These are phyloP conservation scores for Pseudevernia furfuracea DNA, from an alignment of 495 filamentous ascomycete genomes.

Conservation along the genomic window DNA sequence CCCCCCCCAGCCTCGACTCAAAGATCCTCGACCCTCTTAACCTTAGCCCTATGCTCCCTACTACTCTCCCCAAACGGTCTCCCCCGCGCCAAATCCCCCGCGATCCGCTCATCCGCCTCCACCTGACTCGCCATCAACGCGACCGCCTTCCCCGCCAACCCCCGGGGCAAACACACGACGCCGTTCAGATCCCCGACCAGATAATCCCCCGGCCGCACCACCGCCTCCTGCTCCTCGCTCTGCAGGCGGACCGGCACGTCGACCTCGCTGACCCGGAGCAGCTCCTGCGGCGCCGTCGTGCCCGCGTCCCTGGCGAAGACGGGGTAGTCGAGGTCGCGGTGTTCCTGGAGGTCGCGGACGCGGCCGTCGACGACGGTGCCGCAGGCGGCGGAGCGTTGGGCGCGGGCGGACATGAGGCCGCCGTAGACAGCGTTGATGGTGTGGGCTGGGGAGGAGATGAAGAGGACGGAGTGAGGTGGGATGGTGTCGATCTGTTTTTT, in stretches of 20 bases:
- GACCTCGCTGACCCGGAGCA: conserved; percentile 40
- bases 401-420: conserved; percentile 51
- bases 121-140: conserved; percentile 43
- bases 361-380: conserved; percentile 51
- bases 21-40: conserved; percentile 5
- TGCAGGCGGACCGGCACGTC: conserved; percentile 33
- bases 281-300: conserved; percentile 41
- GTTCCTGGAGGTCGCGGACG: conserved; percentile 52
- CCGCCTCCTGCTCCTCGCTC: conserved; percentile 38
- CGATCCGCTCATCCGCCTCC: conserved; percentile 48
- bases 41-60: conserved; percentile 29
- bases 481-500: conserved; percentile 45
- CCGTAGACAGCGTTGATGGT: conserved; percentile 52
- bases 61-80: conserved; percentile 47
- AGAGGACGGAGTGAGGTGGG: conserved; percentile 44
- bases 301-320: conserved; percentile 48
- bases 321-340: conserved; percentile 44
- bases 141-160: conserved; percentile 40
- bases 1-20: too few relatives aligned
- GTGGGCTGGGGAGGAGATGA: conserved; percentile 47
- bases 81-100: conserved; percentile 42
- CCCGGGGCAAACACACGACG: conserved; percentile 40
- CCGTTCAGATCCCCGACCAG: conserved; percentile 51
- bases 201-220: conserved; percentile 49
- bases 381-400: conserved; percentile 34